These are phyloP conservation scores for Xylaria sp. DNA, from an alignment of 2,329 filamentous ascomycete species.

Conservation along the genomic window DNA sequence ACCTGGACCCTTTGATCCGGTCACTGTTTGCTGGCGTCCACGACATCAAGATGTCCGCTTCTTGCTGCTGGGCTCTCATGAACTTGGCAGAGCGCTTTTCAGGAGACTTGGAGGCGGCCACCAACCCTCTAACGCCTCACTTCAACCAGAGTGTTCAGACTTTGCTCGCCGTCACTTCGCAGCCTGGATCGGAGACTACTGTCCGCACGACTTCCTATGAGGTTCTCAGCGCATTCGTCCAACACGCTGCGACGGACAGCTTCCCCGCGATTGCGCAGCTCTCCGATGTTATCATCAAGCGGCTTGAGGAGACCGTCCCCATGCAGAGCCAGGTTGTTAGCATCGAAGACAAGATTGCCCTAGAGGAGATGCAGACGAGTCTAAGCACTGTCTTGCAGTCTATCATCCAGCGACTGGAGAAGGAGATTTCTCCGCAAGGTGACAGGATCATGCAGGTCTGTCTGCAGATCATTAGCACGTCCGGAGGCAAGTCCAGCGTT, in stretches of 20 bases:
- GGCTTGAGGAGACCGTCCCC: slow-evolving; percentile 84
- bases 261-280: slow-evolving; percentile 78
- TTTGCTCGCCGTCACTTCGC: slow-evolving; percentile 82
- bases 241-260: slow-evolving; percentile 86
- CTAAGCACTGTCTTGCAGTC: slow-evolving; percentile 88
- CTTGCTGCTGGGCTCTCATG: slow-evolving; percentile 99
- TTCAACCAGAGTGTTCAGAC: slow-evolving; percentile 91
- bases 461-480: slow-evolving; percentile 76
- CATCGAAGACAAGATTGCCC: slow-evolving; percentile 91
- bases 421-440: slow-evolving; percentile 85
- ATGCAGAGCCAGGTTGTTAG: slow-evolving; percentile 94
- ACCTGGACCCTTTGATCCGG: slow-evolving; percentile 82
- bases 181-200: slow-evolving; percentile 79
- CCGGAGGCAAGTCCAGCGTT: slow-evolving; percentile 86
- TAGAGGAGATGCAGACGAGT: slow-evolving; percentile 98
- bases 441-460: slow-evolving; percentile 93
- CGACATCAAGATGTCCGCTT: slow-evolving; percentile 95
- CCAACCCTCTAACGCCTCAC: slow-evolving; percentile 86
- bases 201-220: slow-evolving; percentile 96
- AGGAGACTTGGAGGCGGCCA: slow-evolving; percentile 73
- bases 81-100: slow-evolving; percentile 96
- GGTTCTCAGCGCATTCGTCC: slow-evolving; percentile 92
- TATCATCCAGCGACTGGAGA: slow-evolving; percentile 88
- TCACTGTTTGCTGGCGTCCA: slow-evolving; percentile 88
- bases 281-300: slow-evolving; percentile 86